These are phyloP conservation scores for Tetrapisispora taiwanensis DNA, from an alignment of 805 yeast species.

Conservation along the genomic window DNA sequence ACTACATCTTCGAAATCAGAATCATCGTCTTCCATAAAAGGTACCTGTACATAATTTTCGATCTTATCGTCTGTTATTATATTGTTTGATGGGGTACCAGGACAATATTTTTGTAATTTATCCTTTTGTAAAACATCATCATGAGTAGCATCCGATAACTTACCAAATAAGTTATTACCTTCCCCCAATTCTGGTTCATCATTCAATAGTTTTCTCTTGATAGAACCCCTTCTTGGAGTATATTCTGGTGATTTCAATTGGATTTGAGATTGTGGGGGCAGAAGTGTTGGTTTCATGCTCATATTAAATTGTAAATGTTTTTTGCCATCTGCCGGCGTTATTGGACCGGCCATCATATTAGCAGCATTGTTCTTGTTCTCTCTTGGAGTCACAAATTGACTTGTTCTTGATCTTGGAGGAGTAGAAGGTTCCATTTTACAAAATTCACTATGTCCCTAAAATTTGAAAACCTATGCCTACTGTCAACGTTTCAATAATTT, in stretches of 20 bases:
- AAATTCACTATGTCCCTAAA: no score
- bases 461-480: no score
- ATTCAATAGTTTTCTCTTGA: not conserved
- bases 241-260: conserved; percentile 25
- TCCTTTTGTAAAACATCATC: not conserved
- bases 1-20: conserved; percentile 1
- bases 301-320: conserved; percentile 6
- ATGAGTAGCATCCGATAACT: not conserved
- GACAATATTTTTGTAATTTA: conserved; percentile 7
- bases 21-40: not conserved
- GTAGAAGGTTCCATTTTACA: conserved; percentile 28
- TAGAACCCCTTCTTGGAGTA: conserved; percentile 14
- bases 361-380: not conserved
- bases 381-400: conserved; percentile 1
- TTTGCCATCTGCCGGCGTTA: conserved; percentile 15
- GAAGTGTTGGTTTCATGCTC: conserved; percentile 8
- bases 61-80: conserved; percentile 28
- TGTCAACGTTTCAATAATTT: no score
- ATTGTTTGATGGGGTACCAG: conserved; percentile 31
- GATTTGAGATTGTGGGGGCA: conserved; percentile 9
- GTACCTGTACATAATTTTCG: conserved; percentile 19
- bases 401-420: conserved; percentile 24
- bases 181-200: not conserved
- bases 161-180: not conserved
- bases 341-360: conserved; percentile 9